Base-by-base conservation (phyloP, 2,329 filamentous ascomycete genomes). In the Penicillium vulpinum region DNA sequence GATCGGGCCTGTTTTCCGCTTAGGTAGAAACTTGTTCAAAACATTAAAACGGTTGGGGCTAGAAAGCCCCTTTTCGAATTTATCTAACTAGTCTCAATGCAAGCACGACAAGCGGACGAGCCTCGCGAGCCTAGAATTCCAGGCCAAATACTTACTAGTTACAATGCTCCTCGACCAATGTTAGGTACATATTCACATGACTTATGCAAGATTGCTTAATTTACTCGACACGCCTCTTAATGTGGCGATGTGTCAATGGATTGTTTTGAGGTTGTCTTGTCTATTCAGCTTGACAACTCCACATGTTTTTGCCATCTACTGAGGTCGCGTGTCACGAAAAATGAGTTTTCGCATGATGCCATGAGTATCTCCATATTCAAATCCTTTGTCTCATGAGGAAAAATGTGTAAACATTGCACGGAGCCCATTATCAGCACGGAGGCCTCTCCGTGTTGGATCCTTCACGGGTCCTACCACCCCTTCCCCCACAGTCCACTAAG, bases 381-480 rank as follows among this genome's bases (percentile, higher is more conserved):
- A 11, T 18, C 8, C 11, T 7, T 51, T 18, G 33, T 31, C 16
- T 45, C 3, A 21, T 4, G 18, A 13, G 33, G 18, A 13, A 28
- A 38, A 49, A 41, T 16, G 22, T 26, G 28, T 21, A 40, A 28
- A 13, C 15, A 15, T 31, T 35, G 28, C 24, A 51, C 48, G 48
- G 36, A 43, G 44, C 29, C 54, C 43, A 50, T 51, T 54, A 47
- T 46, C 45, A 51, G 50, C 39, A 48, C 63, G 63, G 63, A 62
- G 62, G 18, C 33, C 22, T 16, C 60, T 62, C 63, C 63, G 63
- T 64, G 56, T 43, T 59, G 55, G 33, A 64, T 65, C 24, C 51
- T 58, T 53, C 60, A 64, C 63, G 62, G 62, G 24, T 29, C 49
- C 50, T 59, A 51, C 61, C 62, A 51, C 61, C 62, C 60, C 62